Conservation (phyloP, 176 grass and related monocot genomes). For the Avena eriantha region DNA sequence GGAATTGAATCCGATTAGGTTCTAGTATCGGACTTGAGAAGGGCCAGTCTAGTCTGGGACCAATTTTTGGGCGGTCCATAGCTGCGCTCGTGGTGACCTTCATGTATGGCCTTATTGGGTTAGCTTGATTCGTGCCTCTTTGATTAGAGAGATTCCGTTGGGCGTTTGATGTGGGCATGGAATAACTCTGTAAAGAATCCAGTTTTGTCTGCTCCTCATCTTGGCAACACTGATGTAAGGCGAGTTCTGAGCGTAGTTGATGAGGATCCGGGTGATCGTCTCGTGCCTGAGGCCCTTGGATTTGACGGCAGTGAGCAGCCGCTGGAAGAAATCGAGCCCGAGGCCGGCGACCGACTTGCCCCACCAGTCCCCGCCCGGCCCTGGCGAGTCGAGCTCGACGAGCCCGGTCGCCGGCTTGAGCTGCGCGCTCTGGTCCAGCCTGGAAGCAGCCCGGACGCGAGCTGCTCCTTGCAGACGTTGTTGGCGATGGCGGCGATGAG, state of each 20-base stretch:
- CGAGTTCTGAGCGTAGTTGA: slow-evolving; percentile 87
- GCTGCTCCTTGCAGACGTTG: slow-evolving; percentile 95
- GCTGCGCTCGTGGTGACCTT: too few species aligned
- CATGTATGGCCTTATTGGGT: too few species aligned
- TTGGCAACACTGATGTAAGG: neutral
- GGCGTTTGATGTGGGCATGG: too few species aligned
- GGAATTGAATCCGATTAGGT: too few species aligned
- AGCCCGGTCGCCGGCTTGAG: slow-evolving; percentile 30
- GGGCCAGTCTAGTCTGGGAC: too few species aligned
- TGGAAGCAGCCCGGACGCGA: slow-evolving; percentile 81
- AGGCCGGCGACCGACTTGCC: slow-evolving; percentile 67
- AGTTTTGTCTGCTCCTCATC: too few species aligned
- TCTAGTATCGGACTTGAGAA: too few species aligned
- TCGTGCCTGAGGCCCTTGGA: slow-evolving; percentile 96
- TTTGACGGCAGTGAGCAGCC: slow-evolving; percentile 74
- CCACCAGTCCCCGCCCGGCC: slow-evolving; percentile 70
- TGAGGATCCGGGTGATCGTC: slow-evolving; percentile 74
- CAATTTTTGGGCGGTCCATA: too few species aligned
- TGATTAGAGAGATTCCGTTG: too few species aligned
- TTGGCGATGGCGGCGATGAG: slow-evolving; percentile 61
- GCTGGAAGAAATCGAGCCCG: slow-evolving; percentile 79
- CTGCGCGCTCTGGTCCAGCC: slow-evolving; percentile 56
- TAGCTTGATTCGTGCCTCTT: too few species aligned
- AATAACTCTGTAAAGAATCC: too few species aligned
- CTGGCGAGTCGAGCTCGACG: slow-evolving; percentile 44